Percentiles rank a stretch among this genome's conserved stretches.
phyloP scores from a whole-genome alignment of 352 stramenopile species.

The Bremia lactucae region DNA sequence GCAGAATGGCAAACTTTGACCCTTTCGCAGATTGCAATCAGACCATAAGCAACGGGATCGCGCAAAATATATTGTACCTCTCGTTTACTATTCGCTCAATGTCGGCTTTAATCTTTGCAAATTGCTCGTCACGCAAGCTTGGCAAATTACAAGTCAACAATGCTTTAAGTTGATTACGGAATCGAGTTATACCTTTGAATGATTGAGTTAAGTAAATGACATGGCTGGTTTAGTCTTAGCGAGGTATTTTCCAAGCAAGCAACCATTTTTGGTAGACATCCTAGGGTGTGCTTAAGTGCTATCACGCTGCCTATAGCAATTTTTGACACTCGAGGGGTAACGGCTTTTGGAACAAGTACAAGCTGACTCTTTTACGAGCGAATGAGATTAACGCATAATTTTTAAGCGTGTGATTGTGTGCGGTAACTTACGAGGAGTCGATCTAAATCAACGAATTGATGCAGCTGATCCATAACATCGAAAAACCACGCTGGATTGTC shows the following conservation, averaged over 20 bases:
- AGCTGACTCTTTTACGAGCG: slow-evolving; percentile 43
- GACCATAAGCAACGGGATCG: neutral
- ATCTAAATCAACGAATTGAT: slow-evolving; percentile 65
- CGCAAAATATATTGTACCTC: slow-evolving; percentile 21
- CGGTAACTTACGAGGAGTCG: slow-evolving; percentile 42
- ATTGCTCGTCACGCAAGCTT: slow-evolving; percentile 48
- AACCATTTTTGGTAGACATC: slow-evolving; percentile 44
- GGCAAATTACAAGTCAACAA: slow-evolving; percentile 3
- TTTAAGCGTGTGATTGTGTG: too few relatives aligned
- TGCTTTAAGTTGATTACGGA: neutral
- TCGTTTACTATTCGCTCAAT: slow-evolving; percentile 74
- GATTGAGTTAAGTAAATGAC: slow-evolving; percentile 50
- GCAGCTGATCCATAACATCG: slow-evolving; percentile 60
- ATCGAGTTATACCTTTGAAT: slow-evolving; percentile 32
- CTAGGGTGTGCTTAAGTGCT: slow-evolving; percentile 75
- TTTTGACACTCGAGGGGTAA: slow-evolving; percentile 55
- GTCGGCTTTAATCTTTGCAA: slow-evolving; percentile 36
- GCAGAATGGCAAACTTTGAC: slow-evolving; percentile 54
- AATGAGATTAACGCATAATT: neutral
- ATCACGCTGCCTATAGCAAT: slow-evolving; percentile 73
- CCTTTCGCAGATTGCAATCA: slow-evolving; percentile 15
- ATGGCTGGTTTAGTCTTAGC: slow-evolving; percentile 23
- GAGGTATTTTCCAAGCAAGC: slow-evolving; percentile 33
- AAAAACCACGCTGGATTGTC: slow-evolving; percentile 79
- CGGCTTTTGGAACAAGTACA: slow-evolving; percentile 65